phyloP scores from a whole-genome alignment of 2,329 filamentous ascomycete genomes.

The Arthroderma sp. region DNA sequence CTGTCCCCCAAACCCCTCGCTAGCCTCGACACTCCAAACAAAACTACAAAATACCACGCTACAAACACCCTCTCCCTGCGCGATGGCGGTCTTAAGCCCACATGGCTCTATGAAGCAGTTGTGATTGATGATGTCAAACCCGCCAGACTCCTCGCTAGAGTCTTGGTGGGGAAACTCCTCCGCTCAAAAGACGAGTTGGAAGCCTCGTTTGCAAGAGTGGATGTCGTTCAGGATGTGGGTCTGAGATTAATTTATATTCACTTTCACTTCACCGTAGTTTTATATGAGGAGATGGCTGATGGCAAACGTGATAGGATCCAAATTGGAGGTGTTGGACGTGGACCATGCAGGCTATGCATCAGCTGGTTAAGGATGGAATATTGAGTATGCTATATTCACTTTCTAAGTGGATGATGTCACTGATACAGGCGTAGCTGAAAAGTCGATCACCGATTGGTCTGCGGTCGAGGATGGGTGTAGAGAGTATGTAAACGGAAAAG shows the following conservation, averaged over 20 bases:
- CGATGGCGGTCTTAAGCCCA: not conserved
- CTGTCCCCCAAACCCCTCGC: constrained; percentile 1
- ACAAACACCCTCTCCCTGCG: constrained; percentile 1
- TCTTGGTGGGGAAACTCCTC: constrained; percentile 1
- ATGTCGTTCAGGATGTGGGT: constrained; percentile 2
- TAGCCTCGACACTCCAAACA: not conserved
- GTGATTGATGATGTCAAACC: not conserved
- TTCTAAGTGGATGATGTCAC: not conserved
- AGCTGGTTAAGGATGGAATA: constrained; percentile 1
- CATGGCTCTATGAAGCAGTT: constrained; percentile 1
- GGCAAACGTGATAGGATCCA: not conserved
- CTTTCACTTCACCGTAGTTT: not conserved
- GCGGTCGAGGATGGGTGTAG: not conserved
- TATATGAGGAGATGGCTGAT: not conserved
- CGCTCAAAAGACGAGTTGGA: not conserved
- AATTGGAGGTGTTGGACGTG: constrained; percentile 4
- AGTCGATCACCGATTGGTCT: constrained; percentile 3
- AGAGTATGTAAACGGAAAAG: constrained; percentile 1
- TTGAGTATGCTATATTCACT: not conserved
- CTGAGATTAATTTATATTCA: no score
- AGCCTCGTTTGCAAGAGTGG: not conserved
- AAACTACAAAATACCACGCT: constrained; percentile 2
- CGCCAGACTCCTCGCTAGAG: not conserved
- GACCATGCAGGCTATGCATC: constrained; percentile 1
- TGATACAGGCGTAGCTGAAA: no score